These are phyloP conservation scores for Arthromyces matolae DNA, from an alignment of 768 basidiomycete species.

Conservation along the genomic window DNA sequence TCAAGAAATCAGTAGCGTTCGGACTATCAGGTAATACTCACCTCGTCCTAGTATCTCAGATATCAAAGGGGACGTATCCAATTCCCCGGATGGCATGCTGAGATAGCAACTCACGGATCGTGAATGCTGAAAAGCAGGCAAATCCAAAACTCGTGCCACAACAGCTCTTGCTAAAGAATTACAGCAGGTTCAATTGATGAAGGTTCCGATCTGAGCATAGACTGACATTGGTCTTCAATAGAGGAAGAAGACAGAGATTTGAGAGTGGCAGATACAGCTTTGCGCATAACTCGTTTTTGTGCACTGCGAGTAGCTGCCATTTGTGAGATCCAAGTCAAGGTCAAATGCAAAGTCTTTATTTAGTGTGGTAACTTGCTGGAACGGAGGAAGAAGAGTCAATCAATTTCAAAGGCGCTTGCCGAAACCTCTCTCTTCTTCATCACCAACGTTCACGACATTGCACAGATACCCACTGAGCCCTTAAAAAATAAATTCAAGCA, in stretches of 20 bases:
- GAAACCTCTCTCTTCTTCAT: no score
- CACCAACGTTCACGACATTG: no score
- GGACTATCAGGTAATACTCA: slow-evolving; percentile 24
- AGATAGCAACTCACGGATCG: slow-evolving; percentile 68
- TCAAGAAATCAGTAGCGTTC: background rate
- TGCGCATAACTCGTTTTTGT: slow-evolving; percentile 57
- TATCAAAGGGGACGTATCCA: slow-evolving; percentile 53
- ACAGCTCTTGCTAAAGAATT: slow-evolving; percentile 43
- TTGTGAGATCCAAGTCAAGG: no score
- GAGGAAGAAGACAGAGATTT: slow-evolving; percentile 38
- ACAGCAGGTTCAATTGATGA: background rate
- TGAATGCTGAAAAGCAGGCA: slow-evolving; percentile 48
- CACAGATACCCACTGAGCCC: no score
- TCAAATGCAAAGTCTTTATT: no score
- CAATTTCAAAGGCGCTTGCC: no score
- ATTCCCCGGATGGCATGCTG: slow-evolving; percentile 73
- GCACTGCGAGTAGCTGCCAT: slow-evolving; percentile 32
- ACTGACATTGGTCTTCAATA: slow-evolving; percentile 60
- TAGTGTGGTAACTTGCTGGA: no score
- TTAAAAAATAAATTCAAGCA: no score
- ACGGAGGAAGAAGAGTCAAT: no score
- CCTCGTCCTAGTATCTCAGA: slow-evolving; percentile 51
- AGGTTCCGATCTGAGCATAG: background rate
- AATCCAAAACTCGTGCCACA: slow-evolving; percentile 40
- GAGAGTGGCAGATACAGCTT: slow-evolving; percentile 43